phyloP scores from a whole-genome alignment of 1,284 basidiomycete genomes.

The Cerioporus squamosus region DNA sequence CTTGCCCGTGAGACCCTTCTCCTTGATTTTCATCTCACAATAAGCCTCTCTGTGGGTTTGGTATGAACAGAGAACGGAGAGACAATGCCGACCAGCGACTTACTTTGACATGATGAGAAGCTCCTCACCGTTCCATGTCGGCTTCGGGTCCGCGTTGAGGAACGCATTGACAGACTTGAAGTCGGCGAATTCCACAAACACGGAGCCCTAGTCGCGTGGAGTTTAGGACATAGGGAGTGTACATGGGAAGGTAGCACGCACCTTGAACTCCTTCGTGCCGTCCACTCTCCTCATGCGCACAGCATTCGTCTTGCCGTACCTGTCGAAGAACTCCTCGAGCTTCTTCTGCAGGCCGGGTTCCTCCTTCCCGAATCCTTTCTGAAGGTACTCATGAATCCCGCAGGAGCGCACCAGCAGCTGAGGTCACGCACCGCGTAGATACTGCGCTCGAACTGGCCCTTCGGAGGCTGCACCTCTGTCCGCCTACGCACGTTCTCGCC shows the following conservation, averaged over 20 bases:
- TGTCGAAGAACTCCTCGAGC: constrained; percentile 83
- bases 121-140: constrained; percentile 75
- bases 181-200: constrained; percentile 91
- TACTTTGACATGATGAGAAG: constrained; percentile 90
- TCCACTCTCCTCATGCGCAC: constrained; percentile 85
- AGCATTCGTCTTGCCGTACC: constrained; percentile 84
- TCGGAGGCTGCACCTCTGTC: constrained; percentile 74
- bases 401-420: not conserved
- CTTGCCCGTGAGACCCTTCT: constrained; percentile 85
- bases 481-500: constrained; percentile 76
- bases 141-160: constrained; percentile 80
- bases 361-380: constrained; percentile 93
- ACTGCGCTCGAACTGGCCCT: constrained; percentile 78
- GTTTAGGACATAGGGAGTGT: not conserved
- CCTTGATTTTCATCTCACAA: constrained; percentile 96
- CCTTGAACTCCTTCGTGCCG: constrained; percentile 84
- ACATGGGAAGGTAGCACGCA: constrained; percentile 30
- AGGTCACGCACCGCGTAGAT: constrained; percentile 76
- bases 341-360: constrained; percentile 71
- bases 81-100: constrained; percentile 20
- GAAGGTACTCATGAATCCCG: not conserved
- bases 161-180: constrained; percentile 76
- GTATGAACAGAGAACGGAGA: not conserved
- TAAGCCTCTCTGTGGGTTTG: constrained; percentile 72
- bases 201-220: constrained; percentile 80